These are phyloP conservation scores for Trypanosomatidae sp. DNA, from an alignment of 208 protist species.

Conservation along the genomic window DNA sequence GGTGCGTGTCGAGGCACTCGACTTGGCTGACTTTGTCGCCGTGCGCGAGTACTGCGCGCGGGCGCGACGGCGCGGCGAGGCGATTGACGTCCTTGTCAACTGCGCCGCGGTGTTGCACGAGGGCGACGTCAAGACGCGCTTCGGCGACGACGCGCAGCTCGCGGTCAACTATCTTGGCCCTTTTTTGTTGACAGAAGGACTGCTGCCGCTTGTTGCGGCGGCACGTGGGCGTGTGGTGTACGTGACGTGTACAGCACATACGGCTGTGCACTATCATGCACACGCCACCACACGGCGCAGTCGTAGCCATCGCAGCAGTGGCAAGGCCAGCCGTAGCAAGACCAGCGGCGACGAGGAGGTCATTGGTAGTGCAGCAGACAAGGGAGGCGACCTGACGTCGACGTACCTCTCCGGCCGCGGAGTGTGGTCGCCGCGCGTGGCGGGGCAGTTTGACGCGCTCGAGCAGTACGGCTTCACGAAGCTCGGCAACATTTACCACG, in stretches of 20 bases:
- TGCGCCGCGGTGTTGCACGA: conserved; percentile 51
- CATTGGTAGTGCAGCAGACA: too few species aligned
- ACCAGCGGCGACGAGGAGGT: too few species aligned
- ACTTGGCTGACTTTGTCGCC: conserved; percentile 62
- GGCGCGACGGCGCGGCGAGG: conserved; percentile 9
- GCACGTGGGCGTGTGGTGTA: conserved; percentile 59
- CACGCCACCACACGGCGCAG: too few species aligned
- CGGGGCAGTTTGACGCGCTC: conserved; percentile 48
- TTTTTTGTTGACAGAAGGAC: conserved; percentile 61
- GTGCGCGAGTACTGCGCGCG: conserved; percentile 62
- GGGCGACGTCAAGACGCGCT: conserved; percentile 33
- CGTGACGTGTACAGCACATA: too few species aligned
- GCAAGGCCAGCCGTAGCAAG: conserved; percentile 44
- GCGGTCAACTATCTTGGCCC: conserved; percentile 65
- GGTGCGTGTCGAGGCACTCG: conserved; percentile 37
- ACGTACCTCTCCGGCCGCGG: conserved; percentile 62
- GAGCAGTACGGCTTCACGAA: conserved; percentile 84
- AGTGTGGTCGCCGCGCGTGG: conserved; percentile 43
- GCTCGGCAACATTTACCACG: conserved; percentile 73
- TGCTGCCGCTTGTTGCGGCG: conserved; percentile 52
- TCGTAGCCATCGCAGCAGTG: conserved; percentile 48
- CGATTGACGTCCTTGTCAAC: conserved; percentile 65
- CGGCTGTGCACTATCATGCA: too few species aligned
- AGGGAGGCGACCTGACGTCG: too few species aligned
- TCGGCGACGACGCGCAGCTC: conserved; percentile 65